Evolutionary conservation across 2,329 filamentous ascomycete genomes (phyloP).

Genomic region (Tolypocladium ophioglossoides): DNA sequence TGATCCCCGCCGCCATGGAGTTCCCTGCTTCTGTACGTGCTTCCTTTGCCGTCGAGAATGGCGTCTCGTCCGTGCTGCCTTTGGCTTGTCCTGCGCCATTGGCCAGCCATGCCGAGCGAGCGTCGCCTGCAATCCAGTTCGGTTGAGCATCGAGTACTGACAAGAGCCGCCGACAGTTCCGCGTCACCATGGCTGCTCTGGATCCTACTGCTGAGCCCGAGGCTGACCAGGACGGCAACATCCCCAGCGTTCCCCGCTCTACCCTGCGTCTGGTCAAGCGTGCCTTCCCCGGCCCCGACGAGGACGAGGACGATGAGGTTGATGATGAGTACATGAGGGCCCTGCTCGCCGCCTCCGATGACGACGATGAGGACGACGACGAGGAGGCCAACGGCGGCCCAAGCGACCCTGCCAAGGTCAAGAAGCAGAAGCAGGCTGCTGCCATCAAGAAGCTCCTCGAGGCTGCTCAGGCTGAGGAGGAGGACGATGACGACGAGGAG

Average conservation of each 20-base stretch:
- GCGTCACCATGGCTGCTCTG: conserved; percentile 96
- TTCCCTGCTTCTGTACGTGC: conserved; percentile 73
- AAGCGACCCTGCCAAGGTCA: conserved; percentile 81
- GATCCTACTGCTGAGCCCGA: conserved; percentile 74
- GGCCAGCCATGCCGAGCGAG: background rate
- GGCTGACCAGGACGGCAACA: conserved; percentile 50
- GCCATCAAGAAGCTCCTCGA: conserved; percentile 69
- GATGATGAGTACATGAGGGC: conserved; percentile 55
- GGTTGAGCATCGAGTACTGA: conserved; percentile 13
- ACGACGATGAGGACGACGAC: conserved; percentile 41
- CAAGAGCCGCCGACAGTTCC: conserved; percentile 54
- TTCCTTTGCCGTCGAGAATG: background rate
- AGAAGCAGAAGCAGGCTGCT: conserved; percentile 73
- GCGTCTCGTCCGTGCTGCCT: background rate
- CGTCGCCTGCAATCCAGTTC: background rate
- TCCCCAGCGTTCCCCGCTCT: conserved; percentile 57
- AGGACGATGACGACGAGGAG: conserved; percentile 55
- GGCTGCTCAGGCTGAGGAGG: conserved; percentile 44
- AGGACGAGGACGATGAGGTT: conserved; percentile 51
- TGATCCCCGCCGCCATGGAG: conserved; percentile 69
- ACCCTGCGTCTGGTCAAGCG: conserved; percentile 87
- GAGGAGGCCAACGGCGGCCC: conserved; percentile 78
- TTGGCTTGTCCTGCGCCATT: background rate
- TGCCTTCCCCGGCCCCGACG: conserved; percentile 44
- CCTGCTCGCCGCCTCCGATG: conserved; percentile 39